These are phyloP conservation scores for Lippia alba DNA, from an alignment of 305 asterid genomes.

Conservation along the genomic window DNA sequence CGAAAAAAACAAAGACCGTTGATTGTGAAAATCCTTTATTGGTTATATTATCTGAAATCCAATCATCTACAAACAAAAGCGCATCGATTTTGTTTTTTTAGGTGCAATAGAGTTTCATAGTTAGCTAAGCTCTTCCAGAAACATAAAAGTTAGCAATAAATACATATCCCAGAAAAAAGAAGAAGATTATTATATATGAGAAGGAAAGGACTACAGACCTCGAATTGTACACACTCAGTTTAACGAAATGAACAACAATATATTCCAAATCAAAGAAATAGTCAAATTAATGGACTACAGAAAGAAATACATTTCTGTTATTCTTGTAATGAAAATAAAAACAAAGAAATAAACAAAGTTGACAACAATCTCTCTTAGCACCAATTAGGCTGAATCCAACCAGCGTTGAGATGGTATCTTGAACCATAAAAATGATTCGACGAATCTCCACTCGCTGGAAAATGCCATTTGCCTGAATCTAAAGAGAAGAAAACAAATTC, in stretches of 20 bases:
- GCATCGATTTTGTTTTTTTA: neutral
- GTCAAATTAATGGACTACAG: no score
- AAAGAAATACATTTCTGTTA: no score
- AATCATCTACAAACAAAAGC: slow-evolving; percentile 53
- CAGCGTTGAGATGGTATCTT: neutral
- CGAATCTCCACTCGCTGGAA: neutral
- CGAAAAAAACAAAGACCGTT: neutral
- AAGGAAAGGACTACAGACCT: no score
- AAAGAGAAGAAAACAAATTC: slow-evolving; percentile 1
- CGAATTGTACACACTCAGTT: no score
- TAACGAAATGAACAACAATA: no score
- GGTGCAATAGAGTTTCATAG: no score
- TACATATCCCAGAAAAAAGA: no score
- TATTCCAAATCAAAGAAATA: no score
- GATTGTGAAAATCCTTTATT: no score
- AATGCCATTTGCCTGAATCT: neutral
- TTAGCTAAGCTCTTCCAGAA: slow-evolving; percentile 44
- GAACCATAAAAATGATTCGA: neutral
- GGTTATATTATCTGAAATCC: neutral
- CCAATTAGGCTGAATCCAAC: neutral
- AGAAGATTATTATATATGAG: slow-evolving; percentile 28
- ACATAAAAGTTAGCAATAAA: slow-evolving; percentile 31
- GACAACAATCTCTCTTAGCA: no score
- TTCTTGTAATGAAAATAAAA: no score
- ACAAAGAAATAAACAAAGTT: no score